A percentile compares a stretch with the other conserved stretches of the same genome.
phyloP scores from a whole-genome alignment of 371 early-diverging fungal genomes.

The Lichtheimia corymbifera region DNA sequence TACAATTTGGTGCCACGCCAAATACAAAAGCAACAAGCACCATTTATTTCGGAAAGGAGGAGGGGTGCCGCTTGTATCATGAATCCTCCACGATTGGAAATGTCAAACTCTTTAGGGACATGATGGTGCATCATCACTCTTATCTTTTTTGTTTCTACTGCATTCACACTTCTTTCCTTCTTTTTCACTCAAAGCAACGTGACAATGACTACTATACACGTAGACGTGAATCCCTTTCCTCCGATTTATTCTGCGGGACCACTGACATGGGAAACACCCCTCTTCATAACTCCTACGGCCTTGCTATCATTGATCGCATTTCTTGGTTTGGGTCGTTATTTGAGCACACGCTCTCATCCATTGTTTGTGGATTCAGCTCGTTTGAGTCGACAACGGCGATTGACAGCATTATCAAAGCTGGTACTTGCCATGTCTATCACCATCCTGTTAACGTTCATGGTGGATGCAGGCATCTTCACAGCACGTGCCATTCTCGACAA shows the following conservation, averaged over 20 bases:
- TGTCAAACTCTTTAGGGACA: too few relatives aligned
- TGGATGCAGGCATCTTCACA: conserved; percentile 30
- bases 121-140: too few relatives aligned
- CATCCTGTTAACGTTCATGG: conserved; percentile 23
- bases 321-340: conserved; percentile 27
- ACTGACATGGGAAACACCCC: conserved; percentile 29
- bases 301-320: conserved; percentile 22
- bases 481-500: conserved; percentile 27
- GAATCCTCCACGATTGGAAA: too few relatives aligned
- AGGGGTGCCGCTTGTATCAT: too few relatives aligned
- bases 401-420: conserved; percentile 29
- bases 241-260: conserved; percentile 28
- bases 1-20: too few relatives aligned
- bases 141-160: not conserved
- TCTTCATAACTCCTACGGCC: conserved; percentile 24
- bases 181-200: not conserved
- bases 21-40: too few relatives aligned
- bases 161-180: not conserved
- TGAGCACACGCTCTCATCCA: conserved; percentile 16
- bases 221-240: conserved; percentile 16
- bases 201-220: not conserved
- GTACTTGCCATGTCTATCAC: conserved; percentile 22
- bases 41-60: too few relatives aligned
- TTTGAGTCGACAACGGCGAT: conserved; percentile 4
- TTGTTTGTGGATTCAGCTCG: conserved; percentile 1